These are phyloP conservation scores for Solanum phureja DNA, from an alignment of 257 asterid species.

Conservation along the genomic window DNA sequence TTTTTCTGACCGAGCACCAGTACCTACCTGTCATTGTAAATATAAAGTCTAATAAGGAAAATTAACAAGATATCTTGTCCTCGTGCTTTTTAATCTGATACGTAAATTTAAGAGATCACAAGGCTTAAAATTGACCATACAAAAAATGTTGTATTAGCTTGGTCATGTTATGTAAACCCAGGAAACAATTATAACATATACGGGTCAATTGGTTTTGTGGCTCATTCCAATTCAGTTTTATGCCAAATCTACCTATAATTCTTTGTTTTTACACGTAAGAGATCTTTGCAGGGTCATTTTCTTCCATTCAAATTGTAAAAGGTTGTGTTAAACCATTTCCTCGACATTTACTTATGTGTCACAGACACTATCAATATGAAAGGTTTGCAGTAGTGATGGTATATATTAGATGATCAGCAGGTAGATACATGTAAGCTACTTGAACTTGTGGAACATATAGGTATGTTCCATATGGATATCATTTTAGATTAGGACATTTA, in stretches of 20 bases:
- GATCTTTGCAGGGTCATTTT: not conserved
- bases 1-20: conserved; percentile 96
- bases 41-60: conserved; percentile 6
- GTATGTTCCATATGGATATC: not conserved
- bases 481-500: not conserved
- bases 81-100: not conserved
- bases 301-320: not conserved
- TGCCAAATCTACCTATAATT: not conserved
- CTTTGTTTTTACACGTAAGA: not conserved
- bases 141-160: not conserved
- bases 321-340: not conserved
- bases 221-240: not conserved
- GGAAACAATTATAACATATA: not conserved
- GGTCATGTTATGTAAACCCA: not conserved
- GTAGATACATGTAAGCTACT: not conserved
- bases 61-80: not conserved
- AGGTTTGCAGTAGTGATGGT: not conserved
- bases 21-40: conserved; percentile 69
- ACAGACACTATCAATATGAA: not conserved
- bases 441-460: not conserved
- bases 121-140: not conserved
- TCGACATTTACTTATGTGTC: not conserved
- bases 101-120: not conserved
- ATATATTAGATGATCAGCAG: not conserved
- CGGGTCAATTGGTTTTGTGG: not conserved